Conservation (phyloP, 1,284 basidiomycete genomes). For the Cystobasidium slooffiae region DNA sequence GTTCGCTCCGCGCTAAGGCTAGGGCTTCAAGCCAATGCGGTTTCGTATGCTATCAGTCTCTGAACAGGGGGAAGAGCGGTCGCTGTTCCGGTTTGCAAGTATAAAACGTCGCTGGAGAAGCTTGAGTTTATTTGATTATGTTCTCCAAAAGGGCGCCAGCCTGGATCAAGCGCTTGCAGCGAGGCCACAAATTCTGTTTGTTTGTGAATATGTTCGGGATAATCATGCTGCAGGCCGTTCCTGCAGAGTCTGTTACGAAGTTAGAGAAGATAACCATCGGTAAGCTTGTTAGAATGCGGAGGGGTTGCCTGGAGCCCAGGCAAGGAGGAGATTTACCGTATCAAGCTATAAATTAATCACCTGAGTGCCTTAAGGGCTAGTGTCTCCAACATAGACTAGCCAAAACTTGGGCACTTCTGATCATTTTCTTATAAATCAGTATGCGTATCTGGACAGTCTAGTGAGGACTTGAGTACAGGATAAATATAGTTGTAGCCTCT, state of each 20-base stretch:
- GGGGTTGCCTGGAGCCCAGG: slow-evolving; percentile 4
- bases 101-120: background rate
- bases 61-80: slow-evolving; percentile 2
- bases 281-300: slow-evolving; percentile 8
- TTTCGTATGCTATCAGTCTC: slow-evolving; percentile 5
- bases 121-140: background rate
- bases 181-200: slow-evolving; percentile 16
- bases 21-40: slow-evolving; percentile 1
- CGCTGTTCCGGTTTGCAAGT: background rate
- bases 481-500: slow-evolving; percentile 2
- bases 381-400: background rate
- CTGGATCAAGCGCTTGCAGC: slow-evolving; percentile 7
- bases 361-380: slow-evolving; percentile 16
- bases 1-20: slow-evolving; percentile 13
- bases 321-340: slow-evolving; percentile 9
- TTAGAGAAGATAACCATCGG: slow-evolving; percentile 18
- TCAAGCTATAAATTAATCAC: slow-evolving; percentile 10
- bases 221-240: slow-evolving; percentile 5
- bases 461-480: slow-evolving; percentile 8
- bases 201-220: slow-evolving; percentile 9
- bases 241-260: slow-evolving; percentile 24
- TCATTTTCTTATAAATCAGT: slow-evolving; percentile 10
- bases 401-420: slow-evolving; percentile 15
- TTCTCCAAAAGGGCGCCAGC: slow-evolving; percentile 1
- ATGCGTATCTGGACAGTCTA: slow-evolving; percentile 12